Conservation (phyloP, 805 yeast genomes). For the Lipomyces oligophaga region DNA sequence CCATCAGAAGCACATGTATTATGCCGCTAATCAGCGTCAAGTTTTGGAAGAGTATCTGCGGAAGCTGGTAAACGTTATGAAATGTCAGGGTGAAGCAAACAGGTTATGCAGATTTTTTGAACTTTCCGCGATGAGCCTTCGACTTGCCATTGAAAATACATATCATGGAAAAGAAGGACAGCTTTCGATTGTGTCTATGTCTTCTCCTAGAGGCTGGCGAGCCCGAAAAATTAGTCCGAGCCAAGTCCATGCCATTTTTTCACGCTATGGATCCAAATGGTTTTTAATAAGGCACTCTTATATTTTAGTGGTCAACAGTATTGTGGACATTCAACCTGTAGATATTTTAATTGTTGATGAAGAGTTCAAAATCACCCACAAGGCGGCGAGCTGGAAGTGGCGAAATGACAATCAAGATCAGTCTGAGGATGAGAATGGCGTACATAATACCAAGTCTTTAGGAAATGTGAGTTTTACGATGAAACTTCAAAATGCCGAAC, state of each 20-base stretch:
- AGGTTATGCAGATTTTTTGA: conserved; percentile 83
- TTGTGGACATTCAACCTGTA: conserved; percentile 78
- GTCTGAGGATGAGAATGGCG: conserved; percentile 5
- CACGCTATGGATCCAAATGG: conserved; percentile 91
- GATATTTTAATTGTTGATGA: conserved; percentile 90
- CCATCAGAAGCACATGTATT: conserved; percentile 10
- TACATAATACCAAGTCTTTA: conserved; percentile 18
- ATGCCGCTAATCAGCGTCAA: conserved; percentile 32
- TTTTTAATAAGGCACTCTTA: conserved; percentile 79
- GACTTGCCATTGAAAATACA: conserved; percentile 75
- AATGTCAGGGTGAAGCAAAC: conserved; percentile 77
- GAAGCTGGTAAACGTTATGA: conserved; percentile 53
- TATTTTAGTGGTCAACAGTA: conserved; percentile 78
- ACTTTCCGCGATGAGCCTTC: conserved; percentile 79
- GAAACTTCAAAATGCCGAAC: conserved; percentile 63
- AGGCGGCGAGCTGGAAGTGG: conserved; percentile 27
- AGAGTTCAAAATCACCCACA: conserved; percentile 51
- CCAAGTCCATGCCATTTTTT: conserved; percentile 81
- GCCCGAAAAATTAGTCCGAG: conserved; percentile 80
- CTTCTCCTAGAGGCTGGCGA: conserved; percentile 91
- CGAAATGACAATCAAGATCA: conserved; percentile 4
- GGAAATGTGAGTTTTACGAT: conserved; percentile 30
- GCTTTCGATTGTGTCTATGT: conserved; percentile 72
- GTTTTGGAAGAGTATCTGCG: conserved; percentile 64
- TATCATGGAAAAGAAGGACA: conserved; percentile 88